Evolutionary conservation across 192 early-diverging fungal species (phyloP), one percentile per base, ranked within the genome.

Genomic region (Entomortierella parvispora): DNA sequence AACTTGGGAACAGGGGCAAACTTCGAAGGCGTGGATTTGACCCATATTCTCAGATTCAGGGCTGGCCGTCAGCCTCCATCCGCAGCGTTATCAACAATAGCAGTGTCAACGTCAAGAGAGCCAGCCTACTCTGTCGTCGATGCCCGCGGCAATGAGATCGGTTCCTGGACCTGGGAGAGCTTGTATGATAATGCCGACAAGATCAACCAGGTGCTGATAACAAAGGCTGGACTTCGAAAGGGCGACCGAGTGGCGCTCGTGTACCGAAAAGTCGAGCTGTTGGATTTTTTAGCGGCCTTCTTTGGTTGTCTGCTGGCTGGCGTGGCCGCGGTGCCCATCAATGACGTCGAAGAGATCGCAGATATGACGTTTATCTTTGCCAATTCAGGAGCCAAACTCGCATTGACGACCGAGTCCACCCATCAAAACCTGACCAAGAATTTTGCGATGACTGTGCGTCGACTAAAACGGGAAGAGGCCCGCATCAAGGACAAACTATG

Each of bases 241-340:
- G 93, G 93, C 3, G 87, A 88, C 49, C 80, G 88, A 0, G 85
- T 95, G 0, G 92, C 90, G 6, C 80, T 95, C 33, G 82, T 95
- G 28, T 95, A 90, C 72, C 87, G 90, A 37, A 93, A 90, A 68
- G 75, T 81, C 31, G 94, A 95, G 64, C 80, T 91, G 11, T 58
- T 93, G 29, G 94, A 95, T 22, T 94, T 90, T 64, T 62, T 94
- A n/a, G 88, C 87, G 8, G 89, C 90, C 14, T 63, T 95, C 45
- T 91, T 87, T 66, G 93, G 90, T 15, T 93, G 92, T 67, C 87
- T 94, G 59, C 85, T 89, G 50, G 87, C 87, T 3, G 94, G 94
- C 12, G 78, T 93, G 72, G 87, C 90, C 3, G 94, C 94, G 1
- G 93, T 95, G 20, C 94, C 94, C 8, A 85, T 95, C 54, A 91